Conservation (phyloP, 768 basidiomycete species). For the Mycena galericulata region DNA sequence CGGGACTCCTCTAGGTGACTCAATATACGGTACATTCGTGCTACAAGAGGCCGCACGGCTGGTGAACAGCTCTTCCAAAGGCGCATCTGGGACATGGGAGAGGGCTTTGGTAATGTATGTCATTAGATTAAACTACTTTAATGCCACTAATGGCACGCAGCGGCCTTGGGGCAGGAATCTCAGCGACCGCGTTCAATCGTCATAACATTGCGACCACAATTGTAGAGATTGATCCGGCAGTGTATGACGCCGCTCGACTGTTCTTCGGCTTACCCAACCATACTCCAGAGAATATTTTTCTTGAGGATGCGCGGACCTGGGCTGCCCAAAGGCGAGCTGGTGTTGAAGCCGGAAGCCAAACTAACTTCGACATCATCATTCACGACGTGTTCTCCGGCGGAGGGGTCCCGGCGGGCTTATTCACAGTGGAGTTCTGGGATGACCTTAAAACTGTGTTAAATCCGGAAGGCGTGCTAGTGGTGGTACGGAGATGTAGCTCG, state of each 20-base stretch:
- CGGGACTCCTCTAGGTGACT: slow-evolving; percentile 73
- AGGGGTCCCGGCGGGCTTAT: slow-evolving; percentile 87
- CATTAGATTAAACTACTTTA: slow-evolving; percentile 6
- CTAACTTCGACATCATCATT: slow-evolving; percentile 76
- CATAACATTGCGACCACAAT: slow-evolving; percentile 82
- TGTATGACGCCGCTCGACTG: slow-evolving; percentile 82
- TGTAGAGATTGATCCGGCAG: slow-evolving; percentile 94
- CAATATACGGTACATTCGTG: slow-evolving; percentile 86
- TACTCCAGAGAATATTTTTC: slow-evolving; percentile 67
- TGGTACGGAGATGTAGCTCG: slow-evolving; percentile 65
- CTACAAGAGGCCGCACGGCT: slow-evolving; percentile 89
- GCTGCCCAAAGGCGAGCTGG: slow-evolving; percentile 57
- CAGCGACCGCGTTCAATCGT: slow-evolving; percentile 77
- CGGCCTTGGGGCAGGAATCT: slow-evolving; percentile 89
- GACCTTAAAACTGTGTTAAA: slow-evolving; percentile 73
- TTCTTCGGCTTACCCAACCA: slow-evolving; percentile 87
- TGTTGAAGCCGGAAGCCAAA: slow-evolving; percentile 42
- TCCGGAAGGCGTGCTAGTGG: slow-evolving; percentile 80
- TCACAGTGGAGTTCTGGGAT: slow-evolving; percentile 86
- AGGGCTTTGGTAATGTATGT: slow-evolving; percentile 81
- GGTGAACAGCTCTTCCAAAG: slow-evolving; percentile 62
- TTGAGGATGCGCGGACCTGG: slow-evolving; percentile 85
- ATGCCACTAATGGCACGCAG: slow-evolving; percentile 53
- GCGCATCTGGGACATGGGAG: slow-evolving; percentile 46
- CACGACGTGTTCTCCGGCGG: slow-evolving; percentile 98